A percentile compares a stretch with the other conserved stretches of the same genome.
These are phyloP conservation scores for Cordyceps javanica DNA, from an alignment of 2,329 filamentous ascomycete species.

Conservation along the genomic window DNA sequence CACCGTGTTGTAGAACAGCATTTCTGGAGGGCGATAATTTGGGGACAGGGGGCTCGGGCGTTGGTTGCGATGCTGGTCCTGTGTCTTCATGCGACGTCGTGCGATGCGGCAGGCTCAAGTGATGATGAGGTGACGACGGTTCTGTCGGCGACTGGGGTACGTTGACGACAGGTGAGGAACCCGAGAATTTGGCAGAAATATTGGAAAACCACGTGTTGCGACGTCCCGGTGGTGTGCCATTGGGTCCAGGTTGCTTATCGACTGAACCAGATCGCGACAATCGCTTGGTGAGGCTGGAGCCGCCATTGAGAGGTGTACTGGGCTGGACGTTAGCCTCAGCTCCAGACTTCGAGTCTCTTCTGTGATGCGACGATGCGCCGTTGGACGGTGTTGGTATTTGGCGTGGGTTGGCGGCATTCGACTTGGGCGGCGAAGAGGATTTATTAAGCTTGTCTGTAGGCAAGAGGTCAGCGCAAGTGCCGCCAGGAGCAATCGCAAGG, in stretches of 20 bases:
- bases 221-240: conserved; percentile 37
- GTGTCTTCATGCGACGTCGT: conserved; percentile 27
- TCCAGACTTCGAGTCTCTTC: conserved; percentile 16
- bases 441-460: conserved; percentile 26
- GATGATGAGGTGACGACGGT: conserved; percentile 15
- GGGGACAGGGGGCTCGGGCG: conserved; percentile 37
- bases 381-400: conserved; percentile 25
- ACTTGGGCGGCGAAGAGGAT: conserved; percentile 23
- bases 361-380: conserved; percentile 15
- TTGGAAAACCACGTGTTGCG: conserved; percentile 90
- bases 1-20: conserved; percentile 52
- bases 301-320: conserved; percentile 19
- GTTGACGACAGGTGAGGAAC: conserved; percentile 33
- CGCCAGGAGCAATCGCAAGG: not conserved
- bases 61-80: conserved; percentile 24
- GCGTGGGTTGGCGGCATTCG: conserved; percentile 25
- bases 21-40: conserved; percentile 48
- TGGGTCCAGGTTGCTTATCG: conserved; percentile 25
- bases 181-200: conserved; percentile 87
- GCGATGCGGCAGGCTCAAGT: conserved; percentile 12
- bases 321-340: conserved; percentile 18
- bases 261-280: conserved; percentile 29
- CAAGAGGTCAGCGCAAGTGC: not conserved
- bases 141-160: conserved; percentile 18
- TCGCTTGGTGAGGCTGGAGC: conserved; percentile 20